Conservation (phyloP, 2,329 filamentous ascomycete species). For the Pezizomycotina sp. region DNA sequence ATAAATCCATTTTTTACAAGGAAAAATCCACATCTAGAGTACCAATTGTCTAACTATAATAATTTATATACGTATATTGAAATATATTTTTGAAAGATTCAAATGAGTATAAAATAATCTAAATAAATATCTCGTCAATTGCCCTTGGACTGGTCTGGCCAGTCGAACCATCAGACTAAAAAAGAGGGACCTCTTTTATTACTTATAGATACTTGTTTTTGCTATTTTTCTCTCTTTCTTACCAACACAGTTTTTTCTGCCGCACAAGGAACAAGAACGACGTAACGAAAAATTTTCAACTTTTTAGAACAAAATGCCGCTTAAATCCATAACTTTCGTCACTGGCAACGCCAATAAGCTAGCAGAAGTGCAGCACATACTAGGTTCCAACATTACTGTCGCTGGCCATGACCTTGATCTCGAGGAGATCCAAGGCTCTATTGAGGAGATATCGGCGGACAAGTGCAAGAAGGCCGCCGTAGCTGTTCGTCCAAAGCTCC, state of each 20-base stretch:
- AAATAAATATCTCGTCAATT: too few species aligned
- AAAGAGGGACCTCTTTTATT: background rate
- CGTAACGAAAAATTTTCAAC: background rate
- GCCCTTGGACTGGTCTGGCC: slow-evolving; percentile 1
- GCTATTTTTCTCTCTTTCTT: background rate
- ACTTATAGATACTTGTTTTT: background rate
- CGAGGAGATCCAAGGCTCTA: slow-evolving; percentile 75
- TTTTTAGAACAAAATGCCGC: slow-evolving; percentile 30
- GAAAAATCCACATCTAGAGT: too few species aligned
- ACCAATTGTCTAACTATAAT: too few species aligned
- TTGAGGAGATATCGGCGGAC: slow-evolving; percentile 78
- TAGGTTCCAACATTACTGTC: slow-evolving; percentile 57
- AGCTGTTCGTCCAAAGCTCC: slow-evolving; percentile 39
- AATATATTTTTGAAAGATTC: too few species aligned
- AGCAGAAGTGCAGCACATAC: slow-evolving; percentile 70
- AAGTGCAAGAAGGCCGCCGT: slow-evolving; percentile 75
- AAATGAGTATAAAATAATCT: too few species aligned
- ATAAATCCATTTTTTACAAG: too few species aligned
- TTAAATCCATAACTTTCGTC: slow-evolving; percentile 66
- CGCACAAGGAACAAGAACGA: background rate
- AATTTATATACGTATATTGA: too few species aligned
- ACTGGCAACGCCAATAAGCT: slow-evolving; percentile 94
- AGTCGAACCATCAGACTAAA: background rate
- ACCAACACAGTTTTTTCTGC: background rate
- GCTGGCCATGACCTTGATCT: slow-evolving; percentile 62